phyloP scores from a whole-genome alignment of 2,329 filamentous ascomycete genomes.

The Claviceps capensis region DNA sequence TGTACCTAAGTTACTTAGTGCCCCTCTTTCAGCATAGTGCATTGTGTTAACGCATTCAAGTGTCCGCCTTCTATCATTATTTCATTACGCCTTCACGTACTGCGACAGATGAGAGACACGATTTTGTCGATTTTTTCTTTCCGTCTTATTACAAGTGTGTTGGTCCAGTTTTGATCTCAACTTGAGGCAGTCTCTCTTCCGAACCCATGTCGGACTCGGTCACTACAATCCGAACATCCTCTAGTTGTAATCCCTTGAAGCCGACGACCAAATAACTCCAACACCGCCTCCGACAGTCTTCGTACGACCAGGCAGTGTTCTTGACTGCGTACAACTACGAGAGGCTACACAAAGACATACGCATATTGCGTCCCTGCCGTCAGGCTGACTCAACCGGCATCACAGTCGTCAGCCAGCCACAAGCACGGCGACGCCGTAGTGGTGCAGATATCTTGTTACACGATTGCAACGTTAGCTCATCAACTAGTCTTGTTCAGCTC shows the following conservation, averaged over 20 bases:
- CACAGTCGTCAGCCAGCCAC: slow-evolving; percentile 5
- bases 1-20: no score
- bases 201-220: not conserved
- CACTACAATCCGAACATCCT: not conserved
- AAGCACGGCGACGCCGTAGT: not conserved
- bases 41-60: no score
- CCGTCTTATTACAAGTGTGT: not conserved
- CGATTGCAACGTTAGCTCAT: not conserved
- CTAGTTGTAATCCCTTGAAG: not conserved
- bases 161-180: not conserved
- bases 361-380: not conserved
- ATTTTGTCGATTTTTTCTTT: not conserved
- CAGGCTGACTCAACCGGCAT: slow-evolving; percentile 1
- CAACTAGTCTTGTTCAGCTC: not conserved
- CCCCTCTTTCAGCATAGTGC: no score
- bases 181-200: not conserved
- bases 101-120: not conserved
- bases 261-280: not conserved
- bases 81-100: not conserved
- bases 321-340: not conserved
- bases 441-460: not conserved
- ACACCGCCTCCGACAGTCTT: not conserved
- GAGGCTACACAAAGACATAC: not conserved
- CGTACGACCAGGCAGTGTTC: not conserved
- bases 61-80: not conserved